phyloP scores from a whole-genome alignment of 768 basidiomycete genomes.

The Pseudohyphozyma bogoriensis region DNA sequence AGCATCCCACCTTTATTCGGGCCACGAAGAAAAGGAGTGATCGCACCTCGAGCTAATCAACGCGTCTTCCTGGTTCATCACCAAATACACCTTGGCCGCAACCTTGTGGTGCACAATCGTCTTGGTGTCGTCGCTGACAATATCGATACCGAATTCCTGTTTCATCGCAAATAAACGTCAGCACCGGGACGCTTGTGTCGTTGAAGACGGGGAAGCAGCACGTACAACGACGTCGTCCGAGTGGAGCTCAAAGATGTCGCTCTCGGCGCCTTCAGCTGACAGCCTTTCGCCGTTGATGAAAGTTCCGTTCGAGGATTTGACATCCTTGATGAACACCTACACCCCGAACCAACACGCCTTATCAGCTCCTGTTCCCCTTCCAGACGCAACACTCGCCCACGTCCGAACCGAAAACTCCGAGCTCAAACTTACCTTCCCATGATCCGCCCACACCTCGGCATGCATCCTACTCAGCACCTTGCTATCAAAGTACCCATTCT shows the following conservation, averaged over 20 bases:
- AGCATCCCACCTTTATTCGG: too few species aligned
- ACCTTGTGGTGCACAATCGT: conserved; percentile 98
- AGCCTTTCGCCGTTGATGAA: conserved; percentile 95
- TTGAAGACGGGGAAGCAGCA: conserved; percentile 19
- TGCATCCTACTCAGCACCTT: conserved; percentile 90
- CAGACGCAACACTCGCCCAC: too few species aligned
- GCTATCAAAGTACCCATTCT: conserved; percentile 94
- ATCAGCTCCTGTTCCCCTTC: background rate
- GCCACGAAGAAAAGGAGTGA: conserved; percentile 10
- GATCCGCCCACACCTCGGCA: conserved; percentile 95
- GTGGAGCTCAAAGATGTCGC: conserved; percentile 85
- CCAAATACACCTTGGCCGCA: conserved; percentile 82
- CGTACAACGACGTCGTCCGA: conserved; percentile 90
- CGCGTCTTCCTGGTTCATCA: conserved; percentile 76
- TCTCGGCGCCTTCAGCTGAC: conserved; percentile 77
- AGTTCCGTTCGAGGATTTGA: conserved; percentile 94
- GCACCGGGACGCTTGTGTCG: background rate
- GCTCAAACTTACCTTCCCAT: conserved; percentile 59
- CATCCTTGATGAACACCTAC: conserved; percentile 97
- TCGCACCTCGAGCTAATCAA: conserved; percentile 27
- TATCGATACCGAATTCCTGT: conserved; percentile 98
- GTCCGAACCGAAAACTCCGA: background rate
- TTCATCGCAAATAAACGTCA: background rate
- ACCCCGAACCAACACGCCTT: background rate
- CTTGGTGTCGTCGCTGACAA: conserved; percentile 95